Conservation (phyloP, 164 flowering plant genomes). For the Sedum album region DNA sequence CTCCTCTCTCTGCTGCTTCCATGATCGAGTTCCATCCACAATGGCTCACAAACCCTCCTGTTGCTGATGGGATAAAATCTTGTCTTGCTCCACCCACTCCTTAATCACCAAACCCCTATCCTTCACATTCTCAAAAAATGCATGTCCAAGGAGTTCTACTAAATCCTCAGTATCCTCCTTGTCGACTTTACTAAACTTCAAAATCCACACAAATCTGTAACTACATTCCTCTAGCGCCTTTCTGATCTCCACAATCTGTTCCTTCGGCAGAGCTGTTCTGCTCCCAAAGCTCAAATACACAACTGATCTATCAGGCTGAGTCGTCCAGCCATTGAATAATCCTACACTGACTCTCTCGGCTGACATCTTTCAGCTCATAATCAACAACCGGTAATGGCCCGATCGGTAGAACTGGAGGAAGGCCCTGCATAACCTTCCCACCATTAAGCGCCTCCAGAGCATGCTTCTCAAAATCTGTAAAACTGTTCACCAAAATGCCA, state of each 20-base stretch:
- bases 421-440: conserved; percentile 8
- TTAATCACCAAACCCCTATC: conserved; percentile 20
- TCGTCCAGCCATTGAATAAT: conserved; percentile 22
- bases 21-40: conserved; percentile 38
- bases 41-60: conserved; percentile 28
- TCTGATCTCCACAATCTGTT: conserved; percentile 25
- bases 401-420: conserved; percentile 19
- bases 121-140: conserved; percentile 13
- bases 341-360: conserved; percentile 5
- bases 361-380: background rate
- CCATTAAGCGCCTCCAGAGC: conserved; percentile 18
- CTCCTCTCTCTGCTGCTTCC: conserved; percentile 26
- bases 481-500: conserved; percentile 25
- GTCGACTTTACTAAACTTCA: conserved; percentile 25
- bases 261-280: conserved; percentile 19
- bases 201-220: conserved; percentile 26
- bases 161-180: conserved; percentile 20
- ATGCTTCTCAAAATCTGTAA: conserved; percentile 16
- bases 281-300: conserved; percentile 30
- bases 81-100: conserved; percentile 27
- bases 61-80: conserved; percentile 20
- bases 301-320: conserved; percentile 22
- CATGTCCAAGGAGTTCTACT: conserved; percentile 13
- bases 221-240: conserved; percentile 20
- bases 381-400: conserved; percentile 21